Conservation (phyloP, 495 filamentous ascomycete genomes). For the Sordaria brevicollis region DNA sequence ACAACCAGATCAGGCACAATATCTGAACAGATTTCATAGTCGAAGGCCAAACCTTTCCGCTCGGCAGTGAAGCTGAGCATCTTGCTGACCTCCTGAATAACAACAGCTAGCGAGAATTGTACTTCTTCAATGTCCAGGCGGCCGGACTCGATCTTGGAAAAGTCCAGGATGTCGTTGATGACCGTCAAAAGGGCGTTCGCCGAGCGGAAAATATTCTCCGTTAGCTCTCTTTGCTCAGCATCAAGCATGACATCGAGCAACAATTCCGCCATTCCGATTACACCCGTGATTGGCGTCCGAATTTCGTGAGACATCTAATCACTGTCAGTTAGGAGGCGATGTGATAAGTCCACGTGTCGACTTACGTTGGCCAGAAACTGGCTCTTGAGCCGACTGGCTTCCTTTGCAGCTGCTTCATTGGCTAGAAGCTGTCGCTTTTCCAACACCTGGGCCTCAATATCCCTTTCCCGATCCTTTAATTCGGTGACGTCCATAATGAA, state of each 20-base stretch:
- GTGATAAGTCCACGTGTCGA: not conserved
- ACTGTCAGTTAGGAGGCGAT: not conserved
- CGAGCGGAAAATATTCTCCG: slow-evolving; percentile 70
- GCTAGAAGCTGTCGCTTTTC: slow-evolving; percentile 54
- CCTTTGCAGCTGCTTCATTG: slow-evolving; percentile 57
- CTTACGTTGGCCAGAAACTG: slow-evolving; percentile 55
- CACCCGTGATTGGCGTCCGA: slow-evolving; percentile 58
- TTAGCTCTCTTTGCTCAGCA: slow-evolving; percentile 61
- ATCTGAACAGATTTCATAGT: slow-evolving; percentile 31
- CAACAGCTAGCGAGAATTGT: slow-evolving; percentile 63
- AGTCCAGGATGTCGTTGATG: slow-evolving; percentile 84
- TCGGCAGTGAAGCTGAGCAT: slow-evolving; percentile 51
- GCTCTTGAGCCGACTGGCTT: slow-evolving; percentile 57
- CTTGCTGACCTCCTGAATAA: slow-evolving; percentile 60
- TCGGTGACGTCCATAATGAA: slow-evolving; percentile 62
- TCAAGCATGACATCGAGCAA: slow-evolving; percentile 56
- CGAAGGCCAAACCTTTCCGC: slow-evolving; percentile 48
- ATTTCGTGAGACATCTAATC: slow-evolving; percentile 79
- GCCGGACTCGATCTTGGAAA: slow-evolving; percentile 79
- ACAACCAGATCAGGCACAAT: slow-evolving; percentile 38
- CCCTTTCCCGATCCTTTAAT: slow-evolving; percentile 44
- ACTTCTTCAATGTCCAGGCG: slow-evolving; percentile 63
- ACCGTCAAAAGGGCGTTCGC: slow-evolving; percentile 74
- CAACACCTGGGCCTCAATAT: slow-evolving; percentile 44
- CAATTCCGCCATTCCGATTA: slow-evolving; percentile 63